Base-by-base conservation (phyloP, 176 grass and related monocot genomes). In the Saccharum spontaneum region DNA sequence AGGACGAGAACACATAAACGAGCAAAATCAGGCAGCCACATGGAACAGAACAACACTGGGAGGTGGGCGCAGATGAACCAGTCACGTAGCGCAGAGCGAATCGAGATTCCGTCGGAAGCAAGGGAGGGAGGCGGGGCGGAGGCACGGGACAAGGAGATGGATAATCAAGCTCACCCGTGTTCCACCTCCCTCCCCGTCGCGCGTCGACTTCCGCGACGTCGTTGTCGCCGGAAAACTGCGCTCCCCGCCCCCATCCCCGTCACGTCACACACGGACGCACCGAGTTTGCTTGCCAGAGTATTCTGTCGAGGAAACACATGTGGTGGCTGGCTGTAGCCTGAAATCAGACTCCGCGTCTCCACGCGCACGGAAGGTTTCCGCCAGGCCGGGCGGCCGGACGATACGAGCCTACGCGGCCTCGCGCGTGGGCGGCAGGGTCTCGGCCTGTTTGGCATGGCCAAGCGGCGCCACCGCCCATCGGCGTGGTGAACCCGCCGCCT, bases 161-260 rank as follows among this genome's bases (percentile, higher is more conserved):
- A 6, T 38, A 38, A 38, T 40, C 37, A 31, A 68, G 75, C 30
- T 0, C 6, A 95, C 93, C 93, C 88, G 69, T 92, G 76, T 55
- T 95, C 83, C 90, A 92, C 78, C 90, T 92, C 90, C 34, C 33
- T 22, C 59, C 6, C 33, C 60, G 36, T 30, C 73, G 17, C 36
- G 48, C 72, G 14, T 52, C 82, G 33, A 67, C 77, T n/a, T 34
- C 55, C 18, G 24, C 41, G 49, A 38, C 65, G 55, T n/a, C 54
- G 34, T 78, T 80, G 38, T 78, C 78, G 9, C 44, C 74, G 74
- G 64, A 50, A 17, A 75, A 57, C 81, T 55, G 75, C 67, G 18
- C 67, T 38, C 0, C 6, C 77, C 4, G 33, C 82, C 13, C 67
- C 84, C 84, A 90, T 90, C 84, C 40, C 67, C 84, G 67, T 8